Percentiles rank a stretch among this genome's conserved stretches.
phyloP scores from a whole-genome alignment of 2,329 filamentous ascomycete genomes.

The Raffaelea ambrosiae region DNA sequence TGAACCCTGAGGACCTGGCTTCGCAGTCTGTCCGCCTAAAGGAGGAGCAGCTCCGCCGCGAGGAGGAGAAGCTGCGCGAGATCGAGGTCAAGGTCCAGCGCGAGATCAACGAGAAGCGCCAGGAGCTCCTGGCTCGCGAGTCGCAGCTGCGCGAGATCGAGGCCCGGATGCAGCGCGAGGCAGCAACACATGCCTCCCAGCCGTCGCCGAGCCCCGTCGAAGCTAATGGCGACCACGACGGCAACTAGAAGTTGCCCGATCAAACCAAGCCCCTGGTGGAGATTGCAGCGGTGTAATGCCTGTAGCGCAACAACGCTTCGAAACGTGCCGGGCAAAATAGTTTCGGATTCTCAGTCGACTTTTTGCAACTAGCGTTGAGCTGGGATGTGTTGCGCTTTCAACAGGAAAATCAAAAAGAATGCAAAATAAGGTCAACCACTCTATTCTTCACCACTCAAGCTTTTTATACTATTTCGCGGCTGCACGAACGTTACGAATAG shows the following conservation, averaged over 20 bases:
- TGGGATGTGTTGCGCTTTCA: not conserved
- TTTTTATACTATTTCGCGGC: not conserved
- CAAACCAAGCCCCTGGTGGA: not conserved
- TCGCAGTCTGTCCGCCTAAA: constrained; percentile 97
- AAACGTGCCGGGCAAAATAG: not conserved
- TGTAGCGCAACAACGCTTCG: not conserved
- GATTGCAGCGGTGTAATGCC: constrained; percentile 6
- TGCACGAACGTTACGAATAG: not conserved
- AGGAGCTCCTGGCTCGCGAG: constrained; percentile 94
- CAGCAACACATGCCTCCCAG: constrained; percentile 44
- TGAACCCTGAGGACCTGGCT: constrained; percentile 96
- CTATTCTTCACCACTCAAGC: not conserved
- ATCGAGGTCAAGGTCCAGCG: constrained; percentile 99
- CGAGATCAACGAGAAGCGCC: constrained; percentile 99
- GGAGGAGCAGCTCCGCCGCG: constrained; percentile 97
- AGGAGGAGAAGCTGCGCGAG: constrained; percentile 99
- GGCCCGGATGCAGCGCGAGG: constrained; percentile 89
- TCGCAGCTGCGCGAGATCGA: constrained; percentile 98
- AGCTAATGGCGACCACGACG: constrained; percentile 47
- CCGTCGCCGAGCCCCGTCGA: constrained; percentile 30
- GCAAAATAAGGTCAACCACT: too few relatives aligned
- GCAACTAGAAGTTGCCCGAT: constrained; percentile 28
- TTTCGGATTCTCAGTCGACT: not conserved
- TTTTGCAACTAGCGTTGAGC: not conserved
- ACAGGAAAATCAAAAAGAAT: too few relatives aligned